phyloP scores from a whole-genome alignment of 2,329 filamentous ascomycete species.

The Cladophialophora yegresii region DNA sequence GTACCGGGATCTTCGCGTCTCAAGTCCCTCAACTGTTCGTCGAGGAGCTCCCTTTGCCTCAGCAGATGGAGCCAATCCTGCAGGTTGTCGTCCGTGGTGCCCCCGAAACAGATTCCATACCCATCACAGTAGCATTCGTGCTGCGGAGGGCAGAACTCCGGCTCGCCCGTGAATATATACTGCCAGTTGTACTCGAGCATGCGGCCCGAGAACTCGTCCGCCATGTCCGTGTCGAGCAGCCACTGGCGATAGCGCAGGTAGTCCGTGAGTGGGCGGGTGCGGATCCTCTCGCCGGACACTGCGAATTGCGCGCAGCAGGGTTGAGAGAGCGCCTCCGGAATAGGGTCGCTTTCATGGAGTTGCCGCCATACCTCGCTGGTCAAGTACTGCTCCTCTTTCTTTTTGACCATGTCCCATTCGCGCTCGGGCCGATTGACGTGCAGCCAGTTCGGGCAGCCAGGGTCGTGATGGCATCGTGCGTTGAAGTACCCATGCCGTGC shows the following conservation, averaged over 20 bases:
- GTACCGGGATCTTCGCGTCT: too few relatives aligned
- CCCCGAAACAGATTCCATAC: too few relatives aligned
- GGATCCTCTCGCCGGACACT: constrained; percentile 57
- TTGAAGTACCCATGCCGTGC: constrained; percentile 60
- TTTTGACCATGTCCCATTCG: too few relatives aligned
- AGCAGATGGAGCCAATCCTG: too few relatives aligned
- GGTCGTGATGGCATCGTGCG: constrained; percentile 61
- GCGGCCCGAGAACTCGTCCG: constrained; percentile 59
- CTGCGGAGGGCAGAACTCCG: constrained; percentile 37
- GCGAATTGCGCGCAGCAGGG: constrained; percentile 68
- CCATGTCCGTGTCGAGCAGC: constrained; percentile 58
- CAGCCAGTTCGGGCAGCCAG: constrained; percentile 50
- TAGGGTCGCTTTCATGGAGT: too few relatives aligned
- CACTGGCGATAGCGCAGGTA: constrained; percentile 62
- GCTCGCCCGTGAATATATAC: constrained; percentile 52
- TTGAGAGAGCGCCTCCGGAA: constrained; percentile 48
- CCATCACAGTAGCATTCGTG: constrained; percentile 19
- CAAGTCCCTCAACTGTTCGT: too few relatives aligned
- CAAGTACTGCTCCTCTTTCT: too few relatives aligned
- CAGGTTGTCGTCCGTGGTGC: too few relatives aligned
- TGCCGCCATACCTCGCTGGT: too few relatives aligned
- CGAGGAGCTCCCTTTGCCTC: too few relatives aligned
- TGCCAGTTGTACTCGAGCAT: constrained; percentile 69
- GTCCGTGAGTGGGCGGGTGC: constrained; percentile 51
- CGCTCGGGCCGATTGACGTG: constrained; percentile 30